phyloP scores from a whole-genome alignment of 2,329 filamentous ascomycete species.

The Colletotrichum lupini region DNA sequence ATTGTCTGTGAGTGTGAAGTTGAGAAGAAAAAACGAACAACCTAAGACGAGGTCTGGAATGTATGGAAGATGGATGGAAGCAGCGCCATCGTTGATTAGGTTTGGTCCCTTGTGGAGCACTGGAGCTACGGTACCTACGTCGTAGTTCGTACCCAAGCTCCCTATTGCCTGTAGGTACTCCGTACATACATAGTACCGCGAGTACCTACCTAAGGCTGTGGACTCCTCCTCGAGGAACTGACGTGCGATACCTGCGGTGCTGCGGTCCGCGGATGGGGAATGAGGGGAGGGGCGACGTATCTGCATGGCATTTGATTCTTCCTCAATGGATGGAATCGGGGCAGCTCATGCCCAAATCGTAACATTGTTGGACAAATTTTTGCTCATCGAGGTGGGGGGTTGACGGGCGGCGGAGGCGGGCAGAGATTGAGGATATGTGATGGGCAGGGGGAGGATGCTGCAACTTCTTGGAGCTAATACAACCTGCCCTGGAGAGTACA shows the following conservation, averaged over 20 bases:
- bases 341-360: neutral
- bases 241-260: neutral
- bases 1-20: no score
- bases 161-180: no score
- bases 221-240: neutral
- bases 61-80: constrained; percentile 21
- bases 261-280: neutral
- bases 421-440: neutral
- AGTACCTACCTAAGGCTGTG: no score
- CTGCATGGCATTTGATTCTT: neutral
- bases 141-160: no score
- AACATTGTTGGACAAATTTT: neutral
- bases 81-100: constrained; percentile 11
- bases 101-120: neutral
- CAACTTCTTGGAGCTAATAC: neutral
- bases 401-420: no score
- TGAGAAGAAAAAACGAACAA: neutral
- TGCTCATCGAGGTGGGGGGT: neutral
- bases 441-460: neutral
- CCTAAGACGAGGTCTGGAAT: neutral
- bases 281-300: neutral
- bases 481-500: no score
- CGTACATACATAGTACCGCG: no score
- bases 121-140: neutral
- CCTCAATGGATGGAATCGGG: neutral